Percentiles rank a stretch among this genome's conserved stretches.
Conservation (phyloP, 2,329 filamentous ascomycete genomes). For the Neodidymelliopsis sp. region DNA sequence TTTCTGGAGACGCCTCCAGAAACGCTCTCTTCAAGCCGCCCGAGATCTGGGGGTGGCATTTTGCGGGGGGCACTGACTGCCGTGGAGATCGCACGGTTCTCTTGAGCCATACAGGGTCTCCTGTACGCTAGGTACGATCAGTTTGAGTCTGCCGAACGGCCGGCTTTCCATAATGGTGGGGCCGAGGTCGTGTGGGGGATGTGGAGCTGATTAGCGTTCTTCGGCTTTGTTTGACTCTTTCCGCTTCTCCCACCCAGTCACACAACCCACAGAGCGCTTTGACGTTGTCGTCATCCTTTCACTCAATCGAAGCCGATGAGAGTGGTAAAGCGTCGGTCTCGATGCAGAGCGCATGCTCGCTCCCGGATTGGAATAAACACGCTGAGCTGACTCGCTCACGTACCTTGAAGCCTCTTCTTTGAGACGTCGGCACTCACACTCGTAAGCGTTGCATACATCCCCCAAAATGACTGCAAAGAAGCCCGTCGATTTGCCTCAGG, state of each 20-base stretch:
- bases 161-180: no score
- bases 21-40: no score
- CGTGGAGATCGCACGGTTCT: no score
- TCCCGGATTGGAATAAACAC: no score
- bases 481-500: conserved; percentile 16
- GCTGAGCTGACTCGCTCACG: no score
- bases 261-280: neutral
- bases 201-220: neutral
- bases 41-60: neutral
- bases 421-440: no score
- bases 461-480: conserved; percentile 10
- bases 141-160: no score
- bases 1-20: conserved; percentile 8
- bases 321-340: neutral
- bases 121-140: no score
- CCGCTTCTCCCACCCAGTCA: neutral
- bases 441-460: no score
- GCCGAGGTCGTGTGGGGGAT: neutral
- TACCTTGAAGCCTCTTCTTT: no score
- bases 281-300: neutral
- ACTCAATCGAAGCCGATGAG: neutral
- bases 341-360: no score
- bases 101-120: no score
- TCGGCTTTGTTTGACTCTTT: neutral
- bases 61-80: conserved; percentile 1